phyloP scores from a whole-genome alignment of 2,329 filamentous ascomycete species.

The Microascus cirrosus region DNA sequence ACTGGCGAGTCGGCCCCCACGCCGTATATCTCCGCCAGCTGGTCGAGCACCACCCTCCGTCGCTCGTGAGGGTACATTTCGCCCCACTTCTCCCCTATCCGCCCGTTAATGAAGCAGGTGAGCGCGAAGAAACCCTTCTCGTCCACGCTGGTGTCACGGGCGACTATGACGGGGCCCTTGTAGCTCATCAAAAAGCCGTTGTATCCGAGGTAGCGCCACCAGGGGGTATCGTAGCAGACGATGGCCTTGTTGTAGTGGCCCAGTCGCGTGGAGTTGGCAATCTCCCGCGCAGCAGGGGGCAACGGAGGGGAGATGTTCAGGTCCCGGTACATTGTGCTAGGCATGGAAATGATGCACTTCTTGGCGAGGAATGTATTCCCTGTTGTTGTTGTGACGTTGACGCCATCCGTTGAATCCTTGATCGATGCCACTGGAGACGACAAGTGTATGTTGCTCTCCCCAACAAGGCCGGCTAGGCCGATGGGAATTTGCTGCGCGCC shows the following conservation, averaged over 20 bases:
- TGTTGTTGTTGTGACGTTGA: slow-evolving; percentile 11
- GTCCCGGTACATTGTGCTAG: slow-evolving; percentile 31
- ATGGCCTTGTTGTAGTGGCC: slow-evolving; percentile 33
- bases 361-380: slow-evolving; percentile 17
- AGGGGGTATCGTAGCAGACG: slow-evolving; percentile 17
- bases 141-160: slow-evolving; percentile 26
- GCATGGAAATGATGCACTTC: slow-evolving; percentile 35
- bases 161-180: slow-evolving; percentile 25
- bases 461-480: slow-evolving; percentile 15
- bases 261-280: slow-evolving; percentile 21
- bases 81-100: slow-evolving; percentile 23
- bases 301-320: slow-evolving; percentile 34
- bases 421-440: slow-evolving; percentile 13
- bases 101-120: slow-evolving; percentile 29
- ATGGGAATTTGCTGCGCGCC: slow-evolving; percentile 15
- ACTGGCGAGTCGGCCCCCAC: slow-evolving; percentile 10
- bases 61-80: slow-evolving; percentile 15
- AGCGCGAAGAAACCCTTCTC: slow-evolving; percentile 17
- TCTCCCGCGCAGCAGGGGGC: slow-evolving; percentile 19
- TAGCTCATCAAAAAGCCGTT: slow-evolving; percentile 26
- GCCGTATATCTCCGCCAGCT: slow-evolving; percentile 19
- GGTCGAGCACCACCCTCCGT: slow-evolving; percentile 17
- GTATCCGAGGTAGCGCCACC: slow-evolving; percentile 22
- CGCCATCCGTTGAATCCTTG: slow-evolving; percentile 9
- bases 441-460: slow-evolving; percentile 11